A percentile compares a stretch with the other conserved stretches of the same genome.
phyloP scores from a whole-genome alignment of 1,284 basidiomycete genomes.

The Sutorius eximius region DNA sequence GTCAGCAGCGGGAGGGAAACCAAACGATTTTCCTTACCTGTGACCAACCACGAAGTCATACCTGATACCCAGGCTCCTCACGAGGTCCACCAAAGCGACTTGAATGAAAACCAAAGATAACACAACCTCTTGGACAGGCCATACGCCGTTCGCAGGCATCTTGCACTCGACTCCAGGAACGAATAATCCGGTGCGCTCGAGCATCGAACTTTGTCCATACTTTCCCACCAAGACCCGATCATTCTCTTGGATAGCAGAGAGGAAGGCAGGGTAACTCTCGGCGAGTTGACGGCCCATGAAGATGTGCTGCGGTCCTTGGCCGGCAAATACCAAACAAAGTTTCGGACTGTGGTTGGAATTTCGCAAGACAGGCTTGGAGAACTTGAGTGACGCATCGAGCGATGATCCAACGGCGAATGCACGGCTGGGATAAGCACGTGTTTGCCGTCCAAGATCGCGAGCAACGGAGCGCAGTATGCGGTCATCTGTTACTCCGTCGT shows the following conservation, averaged over 20 bases:
- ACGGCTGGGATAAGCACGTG: constrained; percentile 29
- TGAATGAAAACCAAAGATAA: constrained; percentile 34
- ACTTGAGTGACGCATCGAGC: constrained; percentile 20
- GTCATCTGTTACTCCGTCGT: constrained; percentile 19
- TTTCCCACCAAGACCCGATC: constrained; percentile 27
- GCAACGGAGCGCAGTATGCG: constrained; percentile 23
- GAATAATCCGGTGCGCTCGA: constrained; percentile 34
- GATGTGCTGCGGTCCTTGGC: constrained; percentile 33
- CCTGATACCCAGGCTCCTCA: constrained; percentile 29
- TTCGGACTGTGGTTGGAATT: constrained; percentile 23
- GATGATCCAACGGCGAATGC: constrained; percentile 24
- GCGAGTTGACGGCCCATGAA: constrained; percentile 36
- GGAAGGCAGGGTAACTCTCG: constrained; percentile 28
- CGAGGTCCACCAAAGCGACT: constrained; percentile 30
- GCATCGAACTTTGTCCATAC: constrained; percentile 29
- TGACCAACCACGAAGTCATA: constrained; percentile 34
- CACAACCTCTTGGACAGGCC: constrained; percentile 34
- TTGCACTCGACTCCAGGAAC: constrained; percentile 30
- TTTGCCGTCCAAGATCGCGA: constrained; percentile 27
- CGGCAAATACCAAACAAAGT: constrained; percentile 34
- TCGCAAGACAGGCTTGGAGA: constrained; percentile 27
- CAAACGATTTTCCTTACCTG: constrained; percentile 18
- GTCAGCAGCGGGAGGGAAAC: not conserved
- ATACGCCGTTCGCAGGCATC: constrained; percentile 28
- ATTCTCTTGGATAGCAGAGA: constrained; percentile 28